Evolutionary conservation across 2,329 filamentous ascomycete genomes (phyloP).

Genomic region (Epichloe elymi): DNA sequence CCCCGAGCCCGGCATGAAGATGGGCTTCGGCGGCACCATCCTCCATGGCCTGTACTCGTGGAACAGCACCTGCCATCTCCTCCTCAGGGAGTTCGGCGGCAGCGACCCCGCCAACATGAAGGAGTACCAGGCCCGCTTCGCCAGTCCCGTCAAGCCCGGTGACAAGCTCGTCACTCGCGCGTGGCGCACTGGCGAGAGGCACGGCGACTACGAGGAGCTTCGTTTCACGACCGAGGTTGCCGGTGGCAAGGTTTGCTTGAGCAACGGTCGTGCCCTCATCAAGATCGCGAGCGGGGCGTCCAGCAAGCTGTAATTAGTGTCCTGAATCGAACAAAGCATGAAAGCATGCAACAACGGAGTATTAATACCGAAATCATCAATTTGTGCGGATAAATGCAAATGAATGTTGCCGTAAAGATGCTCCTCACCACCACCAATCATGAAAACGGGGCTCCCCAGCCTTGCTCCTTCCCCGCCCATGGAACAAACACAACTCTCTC

Average conservation of each 20-base stretch:
- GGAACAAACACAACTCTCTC: not conserved
- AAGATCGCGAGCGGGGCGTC: slow-evolving; percentile 43
- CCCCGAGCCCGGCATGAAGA: slow-evolving; percentile 71
- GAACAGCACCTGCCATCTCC: slow-evolving; percentile 63
- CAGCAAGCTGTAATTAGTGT: slow-evolving; percentile 44
- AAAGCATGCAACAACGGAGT: no score
- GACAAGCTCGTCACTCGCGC: slow-evolving; percentile 71
- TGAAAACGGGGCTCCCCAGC: not conserved
- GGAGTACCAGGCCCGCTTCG: slow-evolving; percentile 83
- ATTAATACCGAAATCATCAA: no score
- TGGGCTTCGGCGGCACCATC: slow-evolving; percentile 84
- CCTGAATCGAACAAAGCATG: no score
- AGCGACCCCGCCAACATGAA: slow-evolving; percentile 70
- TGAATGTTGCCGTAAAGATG: no score
- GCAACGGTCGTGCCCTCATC: slow-evolving; percentile 72
- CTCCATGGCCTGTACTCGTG: slow-evolving; percentile 83
- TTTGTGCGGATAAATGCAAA: no score
- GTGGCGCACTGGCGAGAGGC: slow-evolving; percentile 59
- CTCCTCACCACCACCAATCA: no score
- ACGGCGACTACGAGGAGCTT: slow-evolving; percentile 65
- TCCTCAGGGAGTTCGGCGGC: slow-evolving; percentile 60
- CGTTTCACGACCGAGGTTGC: slow-evolving; percentile 68
- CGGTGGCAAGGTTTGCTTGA: slow-evolving; percentile 72
- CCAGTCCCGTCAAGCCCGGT: slow-evolving; percentile 69
- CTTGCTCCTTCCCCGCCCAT: not conserved